phyloP scores from a whole-genome alignment of 148 eudicot genomes.

The Mesembryanthemum crystallinum region DNA sequence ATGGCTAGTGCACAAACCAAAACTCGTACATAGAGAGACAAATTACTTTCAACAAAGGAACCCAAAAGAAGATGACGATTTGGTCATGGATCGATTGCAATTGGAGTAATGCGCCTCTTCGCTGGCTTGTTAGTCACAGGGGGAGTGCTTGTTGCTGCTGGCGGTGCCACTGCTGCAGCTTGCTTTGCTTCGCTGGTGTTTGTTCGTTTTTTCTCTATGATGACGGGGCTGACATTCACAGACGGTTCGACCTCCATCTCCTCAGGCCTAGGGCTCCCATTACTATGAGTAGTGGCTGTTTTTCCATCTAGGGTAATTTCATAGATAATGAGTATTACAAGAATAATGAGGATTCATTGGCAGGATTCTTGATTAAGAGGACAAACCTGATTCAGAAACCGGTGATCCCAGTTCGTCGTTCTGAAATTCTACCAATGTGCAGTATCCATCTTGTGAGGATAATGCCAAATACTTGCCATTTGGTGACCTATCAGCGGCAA shows the following conservation, averaged over 20 bases:
- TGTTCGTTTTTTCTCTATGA: constrained; percentile 24
- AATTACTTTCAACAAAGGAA: constrained; percentile 1
- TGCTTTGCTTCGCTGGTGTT: constrained; percentile 29
- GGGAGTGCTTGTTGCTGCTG: constrained; percentile 20
- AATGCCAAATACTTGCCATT: constrained; percentile 68
- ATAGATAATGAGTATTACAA: background rate
- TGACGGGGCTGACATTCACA: constrained; percentile 18
- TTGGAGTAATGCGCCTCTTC: constrained; percentile 87
- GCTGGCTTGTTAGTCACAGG: constrained; percentile 52
- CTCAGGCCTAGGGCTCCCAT: constrained; percentile 14
- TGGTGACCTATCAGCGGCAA: constrained; percentile 54
- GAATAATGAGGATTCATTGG: background rate
- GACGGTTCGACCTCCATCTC: constrained; percentile 29
- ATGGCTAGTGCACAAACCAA: constrained; percentile 8
- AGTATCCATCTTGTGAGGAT: constrained; percentile 96
- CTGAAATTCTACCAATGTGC: constrained; percentile 85
- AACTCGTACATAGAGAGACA: constrained; percentile 14
- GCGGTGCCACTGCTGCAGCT: constrained; percentile 23
- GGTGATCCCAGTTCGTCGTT: constrained; percentile 74
- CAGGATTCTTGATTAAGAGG: background rate
- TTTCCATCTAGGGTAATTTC: constrained; percentile 28
- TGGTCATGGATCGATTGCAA: constrained; percentile 62
- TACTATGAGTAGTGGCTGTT: constrained; percentile 13
- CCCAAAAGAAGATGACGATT: background rate
- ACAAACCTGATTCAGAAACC: constrained; percentile 55